These are phyloP conservation scores for Pseudogymnoascus sp. DNA, from an alignment of 2,329 filamentous ascomycete genomes.

Conservation along the genomic window DNA sequence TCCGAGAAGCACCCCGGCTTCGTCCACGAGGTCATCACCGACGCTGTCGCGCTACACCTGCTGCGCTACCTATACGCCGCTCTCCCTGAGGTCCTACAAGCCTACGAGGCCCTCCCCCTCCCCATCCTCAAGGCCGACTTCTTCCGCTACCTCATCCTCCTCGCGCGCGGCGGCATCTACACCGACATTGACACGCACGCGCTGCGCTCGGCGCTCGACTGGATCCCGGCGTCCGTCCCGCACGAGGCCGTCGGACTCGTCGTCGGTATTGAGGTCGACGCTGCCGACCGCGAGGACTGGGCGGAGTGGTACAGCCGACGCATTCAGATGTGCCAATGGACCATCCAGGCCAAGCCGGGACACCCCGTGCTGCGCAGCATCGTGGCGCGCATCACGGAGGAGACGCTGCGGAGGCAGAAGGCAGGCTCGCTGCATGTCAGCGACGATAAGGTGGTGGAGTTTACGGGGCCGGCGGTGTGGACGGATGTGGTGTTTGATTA, in stretches of 20 bases:
- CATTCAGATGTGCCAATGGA: slow-evolving; percentile 99
- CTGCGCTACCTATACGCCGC: slow-evolving; percentile 80
- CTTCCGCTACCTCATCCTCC: slow-evolving; percentile 61
- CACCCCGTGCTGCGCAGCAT: slow-evolving; percentile 86
- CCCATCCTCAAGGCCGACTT: slow-evolving; percentile 71
- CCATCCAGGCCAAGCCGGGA: slow-evolving; percentile 89
- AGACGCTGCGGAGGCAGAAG: slow-evolving; percentile 66
- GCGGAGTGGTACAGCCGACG: slow-evolving; percentile 89
- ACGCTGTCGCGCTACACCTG: slow-evolving; percentile 72
- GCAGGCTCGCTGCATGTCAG: slow-evolving; percentile 53
- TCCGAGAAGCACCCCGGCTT: slow-evolving; percentile 79
- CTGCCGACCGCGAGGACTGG: slow-evolving; percentile 79
- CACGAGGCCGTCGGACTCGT: slow-evolving; percentile 74
- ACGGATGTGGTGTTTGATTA: slow-evolving; percentile 88
- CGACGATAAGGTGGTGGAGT: slow-evolving; percentile 74
- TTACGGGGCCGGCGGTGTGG: slow-evolving; percentile 90
- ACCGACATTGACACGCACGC: slow-evolving; percentile 87
- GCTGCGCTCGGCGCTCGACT: slow-evolving; percentile 73
- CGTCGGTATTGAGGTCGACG: slow-evolving; percentile 92
- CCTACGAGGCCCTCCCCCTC: slow-evolving; percentile 63
- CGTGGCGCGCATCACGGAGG: slow-evolving; percentile 75
- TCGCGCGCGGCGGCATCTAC: slow-evolving; percentile 76
- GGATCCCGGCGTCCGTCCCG: slow-evolving; percentile 74
- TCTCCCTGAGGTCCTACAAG: slow-evolving; percentile 68
- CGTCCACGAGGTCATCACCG: slow-evolving; percentile 94